Evolutionary conservation across 2,329 filamentous ascomycete species (phyloP).

Genomic region (Rhexocercosporidium sp.): DNA sequence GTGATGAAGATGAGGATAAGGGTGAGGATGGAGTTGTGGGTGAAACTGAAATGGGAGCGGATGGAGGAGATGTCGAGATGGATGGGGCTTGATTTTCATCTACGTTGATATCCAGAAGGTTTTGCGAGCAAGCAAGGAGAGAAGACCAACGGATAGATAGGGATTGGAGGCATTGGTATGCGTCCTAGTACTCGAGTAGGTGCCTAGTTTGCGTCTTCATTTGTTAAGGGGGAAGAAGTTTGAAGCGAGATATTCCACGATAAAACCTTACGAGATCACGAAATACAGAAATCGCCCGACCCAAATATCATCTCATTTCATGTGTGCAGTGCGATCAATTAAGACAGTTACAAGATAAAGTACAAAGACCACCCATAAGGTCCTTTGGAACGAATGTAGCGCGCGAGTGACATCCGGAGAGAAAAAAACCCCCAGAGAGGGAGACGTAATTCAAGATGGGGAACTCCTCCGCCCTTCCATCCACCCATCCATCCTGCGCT

Average conservation of each 20-base stretch:
- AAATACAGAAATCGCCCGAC: too few species aligned
- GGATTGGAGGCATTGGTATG: not conserved
- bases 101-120: too few species aligned
- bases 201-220: not conserved
- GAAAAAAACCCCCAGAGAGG: too few species aligned
- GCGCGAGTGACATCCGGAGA: too few species aligned
- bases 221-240: not conserved
- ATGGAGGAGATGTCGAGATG: constrained; percentile 9
- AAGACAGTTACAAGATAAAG: constrained; percentile 1
- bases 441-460: too few species aligned
- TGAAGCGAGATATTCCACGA: not conserved
- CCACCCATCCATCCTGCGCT: not conserved
- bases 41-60: not conserved
- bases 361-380: not conserved
- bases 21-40: not conserved
- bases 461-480: not conserved
- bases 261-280: too few species aligned
- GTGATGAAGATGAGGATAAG: not conserved
- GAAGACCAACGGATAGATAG: not conserved
- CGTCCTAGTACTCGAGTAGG: not conserved
- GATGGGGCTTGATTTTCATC: not conserved
- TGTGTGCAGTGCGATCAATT: not conserved
- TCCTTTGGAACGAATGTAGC: too few species aligned
- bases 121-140: not conserved
- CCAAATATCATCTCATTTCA: not conserved